Percentiles rank a stretch among this genome's conserved stretches.
Evolutionary conservation across 306 rosid species (phyloP).

Genomic region (Fagus crenata): DNA sequence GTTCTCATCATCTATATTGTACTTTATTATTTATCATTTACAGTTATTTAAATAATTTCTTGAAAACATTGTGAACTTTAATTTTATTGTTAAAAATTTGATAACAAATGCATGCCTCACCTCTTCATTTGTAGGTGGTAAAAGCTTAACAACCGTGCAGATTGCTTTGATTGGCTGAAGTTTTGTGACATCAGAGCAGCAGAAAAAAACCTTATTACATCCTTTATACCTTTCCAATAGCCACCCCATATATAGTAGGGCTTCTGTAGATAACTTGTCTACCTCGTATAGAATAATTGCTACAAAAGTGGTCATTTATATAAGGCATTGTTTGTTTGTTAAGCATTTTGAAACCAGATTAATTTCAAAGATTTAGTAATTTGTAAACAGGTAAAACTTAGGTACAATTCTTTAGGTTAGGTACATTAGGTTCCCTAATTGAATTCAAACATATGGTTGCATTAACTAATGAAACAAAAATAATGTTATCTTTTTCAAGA

Average conservation of each 20-base stretch:
- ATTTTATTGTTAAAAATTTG: background rate
- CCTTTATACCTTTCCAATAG: constrained; percentile 66
- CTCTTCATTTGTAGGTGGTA: constrained; percentile 68
- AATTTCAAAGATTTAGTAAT: background rate
- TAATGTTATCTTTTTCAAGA: no score
- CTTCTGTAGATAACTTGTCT: constrained; percentile 67
- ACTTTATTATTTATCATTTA: no score
- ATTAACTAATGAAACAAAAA: no score
- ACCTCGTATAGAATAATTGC: constrained; percentile 71
- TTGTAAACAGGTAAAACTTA: no score
- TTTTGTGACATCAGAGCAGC: constrained; percentile 76
- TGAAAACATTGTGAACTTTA: no score
- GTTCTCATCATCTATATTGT: no score
- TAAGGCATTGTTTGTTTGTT: background rate
- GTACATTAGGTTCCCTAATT: no score
- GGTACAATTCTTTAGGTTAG: no score
- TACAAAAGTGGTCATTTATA: constrained; percentile 12
- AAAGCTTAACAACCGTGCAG: constrained; percentile 61
- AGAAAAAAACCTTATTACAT: constrained; percentile 70
- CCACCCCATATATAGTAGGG: constrained; percentile 72
- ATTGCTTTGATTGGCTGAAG: constrained; percentile 59
- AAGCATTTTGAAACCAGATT: background rate
- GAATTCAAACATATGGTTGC: no score
- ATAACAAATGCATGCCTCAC: constrained; percentile 26
- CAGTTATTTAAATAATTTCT: background rate